Evolutionary conservation across 2,329 filamentous ascomycete genomes (phyloP).

Genomic region (Colletotrichum tamarilloi): DNA sequence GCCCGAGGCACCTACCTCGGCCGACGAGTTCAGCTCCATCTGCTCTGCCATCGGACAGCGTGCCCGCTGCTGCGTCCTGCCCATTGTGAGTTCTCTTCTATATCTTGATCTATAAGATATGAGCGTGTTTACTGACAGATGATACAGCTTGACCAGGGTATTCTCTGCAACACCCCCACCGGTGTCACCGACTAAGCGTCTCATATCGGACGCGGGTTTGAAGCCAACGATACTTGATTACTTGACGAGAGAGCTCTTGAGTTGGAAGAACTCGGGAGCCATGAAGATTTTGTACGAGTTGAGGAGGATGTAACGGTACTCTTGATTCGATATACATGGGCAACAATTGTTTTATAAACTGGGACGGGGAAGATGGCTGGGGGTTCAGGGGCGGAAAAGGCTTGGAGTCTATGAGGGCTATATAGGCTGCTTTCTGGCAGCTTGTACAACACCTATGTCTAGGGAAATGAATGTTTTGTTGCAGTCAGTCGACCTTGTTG

Average conservation of each 20-base stretch:
- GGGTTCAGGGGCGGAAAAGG: background rate
- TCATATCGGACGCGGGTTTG: background rate
- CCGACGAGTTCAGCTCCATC: constrained; percentile 55
- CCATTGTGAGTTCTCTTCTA: constrained; percentile 47
- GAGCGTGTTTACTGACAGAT: background rate
- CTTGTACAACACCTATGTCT: constrained; percentile 2
- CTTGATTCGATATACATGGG: background rate
- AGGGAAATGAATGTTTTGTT: background rate
- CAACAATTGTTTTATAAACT: background rate
- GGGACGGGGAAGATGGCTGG: background rate
- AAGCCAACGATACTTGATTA: background rate
- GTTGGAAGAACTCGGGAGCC: background rate
- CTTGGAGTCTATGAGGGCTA: background rate
- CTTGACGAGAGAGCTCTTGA: background rate
- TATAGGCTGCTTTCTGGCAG: constrained; percentile 8
- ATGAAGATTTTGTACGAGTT: background rate
- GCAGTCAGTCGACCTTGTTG: background rate
- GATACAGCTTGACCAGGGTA: constrained; percentile 44
- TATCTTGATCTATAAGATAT: background rate
- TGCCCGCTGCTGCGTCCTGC: constrained; percentile 68
- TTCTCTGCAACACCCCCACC: constrained; percentile 49
- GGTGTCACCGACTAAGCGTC: constrained; percentile 42
- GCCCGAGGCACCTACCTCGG: constrained; percentile 46
- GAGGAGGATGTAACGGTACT: background rate
- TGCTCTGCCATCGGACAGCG: constrained; percentile 63